Evolutionary conservation across 2,329 filamentous ascomycete genomes (phyloP).

Genomic region (Fusarium caatingaense): DNA sequence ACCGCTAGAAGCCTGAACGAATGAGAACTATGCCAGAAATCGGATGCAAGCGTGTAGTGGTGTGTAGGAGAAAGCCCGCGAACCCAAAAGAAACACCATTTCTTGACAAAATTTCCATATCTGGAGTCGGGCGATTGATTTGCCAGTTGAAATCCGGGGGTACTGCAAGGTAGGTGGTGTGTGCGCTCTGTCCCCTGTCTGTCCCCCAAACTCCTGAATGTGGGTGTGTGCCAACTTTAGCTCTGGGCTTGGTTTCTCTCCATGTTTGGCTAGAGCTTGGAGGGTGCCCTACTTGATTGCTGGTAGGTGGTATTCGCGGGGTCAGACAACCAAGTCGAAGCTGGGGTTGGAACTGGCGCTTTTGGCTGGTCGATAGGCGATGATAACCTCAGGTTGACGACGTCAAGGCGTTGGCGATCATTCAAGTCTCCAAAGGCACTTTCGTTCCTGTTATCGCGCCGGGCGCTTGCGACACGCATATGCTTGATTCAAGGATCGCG

Average conservation of each 20-base stretch:
- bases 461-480: constrained; percentile 12
- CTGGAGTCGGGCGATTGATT: constrained; percentile 3
- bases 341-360: constrained; percentile 32
- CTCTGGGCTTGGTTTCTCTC: constrained; percentile 12
- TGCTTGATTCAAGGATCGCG: constrained; percentile 11
- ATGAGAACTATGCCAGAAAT: constrained; percentile 32
- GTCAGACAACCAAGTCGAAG: constrained; percentile 25
- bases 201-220: constrained; percentile 23
- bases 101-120: constrained; percentile 27
- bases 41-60: constrained; percentile 28
- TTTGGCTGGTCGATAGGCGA: constrained; percentile 36
- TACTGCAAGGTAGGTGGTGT: constrained; percentile 25
- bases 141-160: constrained; percentile 34
- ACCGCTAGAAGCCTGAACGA: constrained; percentile 41
- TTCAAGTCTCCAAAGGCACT: constrained; percentile 2
- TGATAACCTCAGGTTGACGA: constrained; percentile 24
- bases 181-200: constrained; percentile 18
- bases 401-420: constrained; percentile 35
- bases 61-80: constrained; percentile 36
- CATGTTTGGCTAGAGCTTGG: not conserved
- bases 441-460: constrained; percentile 13
- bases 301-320: constrained; percentile 39
- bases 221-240: constrained; percentile 20
- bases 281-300: constrained; percentile 22
- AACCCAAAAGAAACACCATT: constrained; percentile 32